Conservation (phyloP, 495 filamentous ascomycete species). For the Cryomyces antarcticus region DNA sequence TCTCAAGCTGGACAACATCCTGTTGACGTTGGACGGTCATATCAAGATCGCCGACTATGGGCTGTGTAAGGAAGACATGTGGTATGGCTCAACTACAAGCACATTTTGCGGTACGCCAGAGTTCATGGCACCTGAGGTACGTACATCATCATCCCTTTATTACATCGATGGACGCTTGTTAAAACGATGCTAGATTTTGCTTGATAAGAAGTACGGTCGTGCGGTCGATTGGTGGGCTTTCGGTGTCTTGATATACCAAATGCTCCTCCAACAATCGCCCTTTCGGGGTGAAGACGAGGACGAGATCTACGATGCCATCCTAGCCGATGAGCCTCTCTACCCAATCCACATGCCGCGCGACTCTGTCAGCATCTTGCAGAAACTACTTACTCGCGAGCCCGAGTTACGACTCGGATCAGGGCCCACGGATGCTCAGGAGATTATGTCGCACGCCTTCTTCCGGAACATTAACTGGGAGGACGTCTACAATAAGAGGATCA, state of each 20-base stretch:
- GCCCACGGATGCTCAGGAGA: slow-evolving; percentile 93
- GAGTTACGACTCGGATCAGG: slow-evolving; percentile 82
- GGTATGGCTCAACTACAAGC: slow-evolving; percentile 89
- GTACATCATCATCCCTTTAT: slow-evolving; percentile 5
- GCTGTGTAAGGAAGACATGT: slow-evolving; percentile 99
- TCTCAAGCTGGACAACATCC: slow-evolving; percentile 96
- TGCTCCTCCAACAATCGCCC: slow-evolving; percentile 95
- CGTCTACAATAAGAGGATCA: slow-evolving; percentile 81
- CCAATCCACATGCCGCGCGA: slow-evolving; percentile 98
- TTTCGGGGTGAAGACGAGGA: slow-evolving; percentile 99
- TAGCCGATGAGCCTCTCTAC: slow-evolving; percentile 93
- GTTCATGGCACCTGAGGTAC: slow-evolving; percentile 97
- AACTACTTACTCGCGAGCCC: slow-evolving; percentile 87
- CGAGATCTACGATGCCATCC: slow-evolving; percentile 98
- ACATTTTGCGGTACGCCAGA: slow-evolving; percentile 98
- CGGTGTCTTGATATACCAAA: slow-evolving; percentile 97
- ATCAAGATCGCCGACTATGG: slow-evolving; percentile 98
- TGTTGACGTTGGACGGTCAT: slow-evolving; percentile 87
- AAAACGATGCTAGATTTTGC: slow-evolving; percentile 48
- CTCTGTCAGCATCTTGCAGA: slow-evolving; percentile 93
- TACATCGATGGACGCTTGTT: not conserved
- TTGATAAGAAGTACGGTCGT: slow-evolving; percentile 96
- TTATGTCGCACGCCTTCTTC: slow-evolving; percentile 99
- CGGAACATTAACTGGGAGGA: slow-evolving; percentile 96
- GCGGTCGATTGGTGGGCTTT: slow-evolving; percentile 99